Base-by-base conservation (phyloP, 805 yeast genomes). In the Zygoascus bituminiphila region DNA sequence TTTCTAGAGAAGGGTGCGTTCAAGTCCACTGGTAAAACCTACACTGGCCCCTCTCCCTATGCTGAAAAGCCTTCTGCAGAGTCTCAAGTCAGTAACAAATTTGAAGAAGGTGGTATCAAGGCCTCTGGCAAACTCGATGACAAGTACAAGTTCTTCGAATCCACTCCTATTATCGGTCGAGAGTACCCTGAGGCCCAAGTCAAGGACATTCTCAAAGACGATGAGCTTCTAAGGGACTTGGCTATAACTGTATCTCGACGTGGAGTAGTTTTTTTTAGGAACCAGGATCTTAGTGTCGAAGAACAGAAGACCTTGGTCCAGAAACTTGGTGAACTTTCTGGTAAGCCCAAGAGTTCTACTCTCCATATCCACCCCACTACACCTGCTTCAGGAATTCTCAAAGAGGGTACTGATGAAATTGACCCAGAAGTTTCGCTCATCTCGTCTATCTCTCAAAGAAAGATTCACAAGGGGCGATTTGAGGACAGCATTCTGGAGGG, bases 191-290 rank as follows among this genome's bases (percentile, higher is more conserved):
- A 54, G 20, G 59, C 57, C 12, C 54, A 57, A 20, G 54, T 62
- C 19, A 35, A 46, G 8, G 66, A 62, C 6, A 47, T 62, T 36
- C 51, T 62, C 19, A 39, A 53, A 20, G 59, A 61, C 44, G 63
- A 62, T n/a, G 55, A 52, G 24, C 56, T 58, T 20, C 49, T 60
- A 10, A 53, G 73, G 51, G 78, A 75, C 51, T 62, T 75, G 54
- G 79, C 79, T 5, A 57, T 72, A 20, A 57, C 72, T 24, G 59
- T 73, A 10, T 69, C 78, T 6, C 75, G 73, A 58, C 66, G 78
- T 53, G 74, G 72, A 24, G 78, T 75, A 26, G 78, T 75, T 9
- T 73, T 75, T 57, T 74, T 75, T 69, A 62, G 74, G 52, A 66
- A 72, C 56, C 79, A 58, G 39, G 72, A 74, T 41, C 45, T 63